These are phyloP conservation scores for Cercophora samala DNA, from an alignment of 495 filamentous ascomycete species.

Conservation along the genomic window DNA sequence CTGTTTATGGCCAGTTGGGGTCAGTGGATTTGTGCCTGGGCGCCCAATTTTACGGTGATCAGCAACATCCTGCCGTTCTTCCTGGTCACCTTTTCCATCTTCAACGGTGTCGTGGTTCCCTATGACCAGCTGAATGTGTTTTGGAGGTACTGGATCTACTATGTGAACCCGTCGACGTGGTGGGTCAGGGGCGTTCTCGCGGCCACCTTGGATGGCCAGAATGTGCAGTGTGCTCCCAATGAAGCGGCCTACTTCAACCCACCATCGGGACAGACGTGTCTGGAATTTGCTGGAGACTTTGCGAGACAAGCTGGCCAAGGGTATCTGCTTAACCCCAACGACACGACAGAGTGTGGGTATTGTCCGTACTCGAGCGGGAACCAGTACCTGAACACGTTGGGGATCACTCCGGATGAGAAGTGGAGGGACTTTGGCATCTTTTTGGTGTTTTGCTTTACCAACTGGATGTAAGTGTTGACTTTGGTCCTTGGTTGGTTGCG, in stretches of 20 bases:
- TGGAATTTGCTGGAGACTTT: conserved; percentile 57
- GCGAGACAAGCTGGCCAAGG: conserved; percentile 44
- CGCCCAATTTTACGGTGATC: conserved; percentile 76
- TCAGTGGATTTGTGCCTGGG: conserved; percentile 81
- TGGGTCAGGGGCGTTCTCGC: conserved; percentile 73
- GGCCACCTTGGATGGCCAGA: conserved; percentile 51
- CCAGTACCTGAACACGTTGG: conserved; percentile 66
- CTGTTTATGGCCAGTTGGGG: conserved; percentile 75
- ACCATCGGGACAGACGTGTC: conserved; percentile 61
- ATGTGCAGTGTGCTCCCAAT: conserved; percentile 53
- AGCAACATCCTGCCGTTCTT: conserved; percentile 72
- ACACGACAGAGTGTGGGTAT: conserved; percentile 63
- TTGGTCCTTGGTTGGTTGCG: not conserved
- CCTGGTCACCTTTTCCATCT: conserved; percentile 71
- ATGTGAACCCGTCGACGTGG: conserved; percentile 64
- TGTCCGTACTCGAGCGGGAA: conserved; percentile 64
- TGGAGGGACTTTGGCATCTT: conserved; percentile 80
- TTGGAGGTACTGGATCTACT: conserved; percentile 77
- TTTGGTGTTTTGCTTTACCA: conserved; percentile 69
- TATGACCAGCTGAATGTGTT: conserved; percentile 61
- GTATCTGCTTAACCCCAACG: conserved; percentile 58
- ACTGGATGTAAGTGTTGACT: conserved; percentile 52
- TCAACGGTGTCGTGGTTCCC: conserved; percentile 70
- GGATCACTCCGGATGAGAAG: conserved; percentile 58
- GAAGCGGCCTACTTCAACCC: conserved; percentile 67